phyloP scores from a whole-genome alignment of 768 basidiomycete species.

The Trametes elegans region DNA sequence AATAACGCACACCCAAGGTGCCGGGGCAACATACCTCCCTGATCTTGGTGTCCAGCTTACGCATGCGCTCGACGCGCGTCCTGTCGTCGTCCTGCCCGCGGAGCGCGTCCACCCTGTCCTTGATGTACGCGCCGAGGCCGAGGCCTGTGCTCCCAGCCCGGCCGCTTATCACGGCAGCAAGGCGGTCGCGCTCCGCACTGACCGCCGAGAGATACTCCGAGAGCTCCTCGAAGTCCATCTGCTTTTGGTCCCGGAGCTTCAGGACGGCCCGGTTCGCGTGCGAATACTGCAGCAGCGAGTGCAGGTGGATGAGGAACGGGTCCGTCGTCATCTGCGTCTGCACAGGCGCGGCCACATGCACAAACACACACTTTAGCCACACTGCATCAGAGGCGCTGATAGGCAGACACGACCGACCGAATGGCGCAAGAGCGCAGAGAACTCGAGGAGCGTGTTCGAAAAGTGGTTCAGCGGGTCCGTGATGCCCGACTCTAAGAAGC shows the following conservation, averaged over 20 bases:
- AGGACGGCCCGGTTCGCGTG: constrained; percentile 92
- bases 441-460: constrained; percentile 93
- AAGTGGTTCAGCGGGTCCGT: constrained; percentile 97
- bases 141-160: constrained; percentile 83
- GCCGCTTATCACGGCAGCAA: constrained; percentile 87
- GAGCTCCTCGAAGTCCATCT: constrained; percentile 96
- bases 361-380: too few species aligned
- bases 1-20: background rate
- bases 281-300: constrained; percentile 91
- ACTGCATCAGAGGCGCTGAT: background rate
- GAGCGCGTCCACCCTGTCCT: constrained; percentile 88
- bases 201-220: constrained; percentile 94
- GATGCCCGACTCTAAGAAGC: constrained; percentile 97
- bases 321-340: constrained; percentile 91
- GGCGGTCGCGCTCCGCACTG: constrained; percentile 86
- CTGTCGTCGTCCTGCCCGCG: constrained; percentile 93
- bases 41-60: constrained; percentile 89
- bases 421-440: constrained; percentile 86
- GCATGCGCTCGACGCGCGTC: constrained; percentile 90
- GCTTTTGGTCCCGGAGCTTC: constrained; percentile 96
- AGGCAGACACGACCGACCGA: constrained; percentile 57
- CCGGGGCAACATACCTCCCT: constrained; percentile 65
- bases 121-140: constrained; percentile 84
- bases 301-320: constrained; percentile 86
- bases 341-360: background rate